Evolutionary conservation across 768 basidiomycete genomes (phyloP).

Genomic region (Sarcomyxa edulis): DNA sequence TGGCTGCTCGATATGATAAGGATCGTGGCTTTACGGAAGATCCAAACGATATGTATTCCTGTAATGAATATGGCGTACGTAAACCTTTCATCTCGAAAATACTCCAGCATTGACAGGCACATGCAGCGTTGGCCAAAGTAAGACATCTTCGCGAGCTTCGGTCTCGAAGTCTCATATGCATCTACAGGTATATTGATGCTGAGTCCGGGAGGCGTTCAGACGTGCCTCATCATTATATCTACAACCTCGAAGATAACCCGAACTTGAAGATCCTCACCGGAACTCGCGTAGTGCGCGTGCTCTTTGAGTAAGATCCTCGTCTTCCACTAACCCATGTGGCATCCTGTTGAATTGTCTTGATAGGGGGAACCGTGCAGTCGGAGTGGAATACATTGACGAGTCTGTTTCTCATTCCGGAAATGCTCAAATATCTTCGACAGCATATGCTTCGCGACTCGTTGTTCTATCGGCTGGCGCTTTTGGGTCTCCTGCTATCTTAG

Average conservation of each 20-base stretch:
- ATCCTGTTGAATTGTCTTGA: neutral
- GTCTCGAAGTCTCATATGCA: neutral
- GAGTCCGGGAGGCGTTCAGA: constrained; percentile 55
- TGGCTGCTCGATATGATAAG: constrained; percentile 43
- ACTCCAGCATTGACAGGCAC: neutral
- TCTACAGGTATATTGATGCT: constrained; percentile 45
- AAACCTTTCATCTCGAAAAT: neutral
- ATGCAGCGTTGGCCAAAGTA: constrained; percentile 52
- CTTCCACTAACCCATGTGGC: neutral
- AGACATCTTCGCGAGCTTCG: constrained; percentile 7
- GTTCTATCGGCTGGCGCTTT: constrained; percentile 50
- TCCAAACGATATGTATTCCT: constrained; percentile 31
- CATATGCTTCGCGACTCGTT: constrained; percentile 37
- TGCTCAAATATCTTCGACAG: constrained; percentile 17
- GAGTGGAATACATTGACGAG: constrained; percentile 47
- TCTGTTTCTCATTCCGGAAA: constrained; percentile 16
- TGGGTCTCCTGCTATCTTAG: constrained; percentile 51
- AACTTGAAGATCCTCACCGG: constrained; percentile 37
- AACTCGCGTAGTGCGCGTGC: constrained; percentile 40
- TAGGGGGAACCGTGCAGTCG: constrained; percentile 37
- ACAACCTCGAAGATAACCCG: constrained; percentile 38
- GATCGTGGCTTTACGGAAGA: constrained; percentile 39
- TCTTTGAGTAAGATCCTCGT: constrained; percentile 38
- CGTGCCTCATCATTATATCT: constrained; percentile 45
- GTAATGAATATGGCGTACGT: constrained; percentile 44